Conservation (phyloP, 176 grass and related monocot genomes). For the Lolium rigidum region DNA sequence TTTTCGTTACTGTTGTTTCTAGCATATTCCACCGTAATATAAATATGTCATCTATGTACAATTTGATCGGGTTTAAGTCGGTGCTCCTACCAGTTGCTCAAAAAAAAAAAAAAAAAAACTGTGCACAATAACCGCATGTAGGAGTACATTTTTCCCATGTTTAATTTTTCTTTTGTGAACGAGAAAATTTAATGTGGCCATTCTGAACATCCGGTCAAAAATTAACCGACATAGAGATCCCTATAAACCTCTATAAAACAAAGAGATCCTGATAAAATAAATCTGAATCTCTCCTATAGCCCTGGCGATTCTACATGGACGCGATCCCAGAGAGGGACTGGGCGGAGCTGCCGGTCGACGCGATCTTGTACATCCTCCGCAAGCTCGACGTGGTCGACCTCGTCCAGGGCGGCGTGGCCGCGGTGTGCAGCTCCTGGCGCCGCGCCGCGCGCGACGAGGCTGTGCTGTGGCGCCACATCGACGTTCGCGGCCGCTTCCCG, state of each 20-base stretch:
- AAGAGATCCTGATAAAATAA: no score
- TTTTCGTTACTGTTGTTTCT: no score
- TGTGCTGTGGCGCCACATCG: constrained; percentile 7
- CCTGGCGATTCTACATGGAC: neutral
- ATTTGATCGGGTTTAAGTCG: no score
- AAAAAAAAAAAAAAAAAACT: no score
- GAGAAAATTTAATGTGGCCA: neutral
- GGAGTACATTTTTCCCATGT: neutral
- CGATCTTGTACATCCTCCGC: neutral
- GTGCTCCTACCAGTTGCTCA: no score
- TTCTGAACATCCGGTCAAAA: neutral
- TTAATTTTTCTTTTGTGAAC: neutral
- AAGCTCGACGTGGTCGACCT: neutral
- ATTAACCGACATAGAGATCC: neutral
- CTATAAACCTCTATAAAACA: no score
- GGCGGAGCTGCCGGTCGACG: constrained; percentile 10
- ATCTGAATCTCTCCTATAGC: neutral
- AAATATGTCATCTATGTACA: no score
- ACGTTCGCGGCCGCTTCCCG: neutral
- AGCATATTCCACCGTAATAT: no score
- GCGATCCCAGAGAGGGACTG: neutral
- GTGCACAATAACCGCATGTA: no score
- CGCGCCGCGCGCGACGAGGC: neutral
- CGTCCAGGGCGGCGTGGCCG: neutral
- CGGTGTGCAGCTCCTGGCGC: constrained; percentile 14